Conservation (phyloP, 2,329 filamentous ascomycete genomes). For the Tympanopsis confertula region DNA sequence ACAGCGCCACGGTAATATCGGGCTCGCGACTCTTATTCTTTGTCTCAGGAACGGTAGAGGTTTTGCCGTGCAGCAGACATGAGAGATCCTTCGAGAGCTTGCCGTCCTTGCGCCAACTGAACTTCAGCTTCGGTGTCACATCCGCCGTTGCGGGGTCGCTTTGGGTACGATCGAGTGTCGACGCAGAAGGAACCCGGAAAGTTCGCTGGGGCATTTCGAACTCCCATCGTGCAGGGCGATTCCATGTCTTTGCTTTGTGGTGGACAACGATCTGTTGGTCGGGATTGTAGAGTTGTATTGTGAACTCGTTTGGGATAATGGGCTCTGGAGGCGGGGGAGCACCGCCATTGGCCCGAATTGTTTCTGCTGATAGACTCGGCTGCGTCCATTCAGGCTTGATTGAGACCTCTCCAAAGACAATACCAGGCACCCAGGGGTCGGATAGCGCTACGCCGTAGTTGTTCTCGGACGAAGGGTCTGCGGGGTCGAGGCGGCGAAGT, state of each 20-base stretch:
- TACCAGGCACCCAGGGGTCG: conserved; percentile 68
- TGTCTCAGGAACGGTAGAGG: conserved; percentile 34
- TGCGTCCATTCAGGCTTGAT: conserved; percentile 78
- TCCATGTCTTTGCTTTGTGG: conserved; percentile 67
- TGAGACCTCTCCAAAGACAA: conserved; percentile 79
- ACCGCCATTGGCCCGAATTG: conserved; percentile 58
- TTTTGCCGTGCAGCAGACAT: conserved; percentile 49
- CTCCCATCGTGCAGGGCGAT: conserved; percentile 70
- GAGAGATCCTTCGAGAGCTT: conserved; percentile 50
- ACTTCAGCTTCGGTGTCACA: conserved; percentile 40
- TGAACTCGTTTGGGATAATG: conserved; percentile 65
- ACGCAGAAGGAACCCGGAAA: conserved; percentile 70
- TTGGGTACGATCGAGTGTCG: conserved; percentile 64
- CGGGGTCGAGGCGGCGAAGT: conserved; percentile 65
- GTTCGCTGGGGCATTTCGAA: conserved; percentile 83
- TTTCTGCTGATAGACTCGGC: conserved; percentile 68
- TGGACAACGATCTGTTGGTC: conserved; percentile 69
- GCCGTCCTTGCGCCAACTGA: conserved; percentile 54
- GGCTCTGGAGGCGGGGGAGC: conserved; percentile 56
- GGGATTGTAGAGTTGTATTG: conserved; percentile 86
- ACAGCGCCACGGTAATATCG: conserved; percentile 51
- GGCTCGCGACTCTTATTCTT: conserved; percentile 51
- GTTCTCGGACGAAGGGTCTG: conserved; percentile 59
- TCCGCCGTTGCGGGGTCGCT: conserved; percentile 31
- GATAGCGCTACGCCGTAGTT: conserved; percentile 79